Evolutionary conservation across 1,284 basidiomycete species (phyloP), one percentile per base, ranked within the genome.

Genomic region (Papiliotrema fonsecae): DNA sequence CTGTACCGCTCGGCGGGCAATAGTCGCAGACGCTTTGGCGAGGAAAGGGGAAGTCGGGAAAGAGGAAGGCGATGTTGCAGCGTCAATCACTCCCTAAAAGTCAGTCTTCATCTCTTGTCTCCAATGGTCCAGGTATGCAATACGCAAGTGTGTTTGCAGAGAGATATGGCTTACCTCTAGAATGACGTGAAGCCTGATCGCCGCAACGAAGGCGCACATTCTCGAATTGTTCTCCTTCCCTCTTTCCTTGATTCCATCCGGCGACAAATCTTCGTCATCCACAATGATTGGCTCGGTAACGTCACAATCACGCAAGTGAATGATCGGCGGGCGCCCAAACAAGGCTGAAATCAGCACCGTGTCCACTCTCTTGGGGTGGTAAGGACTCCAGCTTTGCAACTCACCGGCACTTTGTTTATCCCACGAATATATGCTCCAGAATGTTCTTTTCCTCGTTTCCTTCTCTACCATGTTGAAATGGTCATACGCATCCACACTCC

Each of bases 401-500:
- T 55, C 30, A 62, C 58, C 56, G 2, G 70, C 70, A 6, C 69
- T 71, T 63, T 90, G 88, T 72, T 92, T 92, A 71, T 92, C 89
- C 89, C 89, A 92, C 37, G 88, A 79, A 71, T 92, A 93, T 22
- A 92, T 87, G 53, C 87, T 88, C 88, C 88, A 93, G 72, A 92
- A 93, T 0, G 89, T 92, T 55, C 89, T 82, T 71, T 90, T 90
- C 49, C 89, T 81, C 18, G 89, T 82, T 69, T 92, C 87, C 57
- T 87, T 85, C 68, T 92, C 88, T 55, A 92, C 84, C 4, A 85
- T 80, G 69, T 88, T 84, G 68, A 91, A 91, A 51, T 88, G 78
- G 65, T 90, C 88, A 55, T 92, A 92, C n/a, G 81, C 83, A 60
- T 90, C 88, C 1, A 87, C 83, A 27, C 82, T 86, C 45, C 89